Evolutionary conservation across 305 asterid genomes (phyloP), one percentile per base, ranked within the genome.

Genomic region (Stenogyne calaminthoides): DNA sequence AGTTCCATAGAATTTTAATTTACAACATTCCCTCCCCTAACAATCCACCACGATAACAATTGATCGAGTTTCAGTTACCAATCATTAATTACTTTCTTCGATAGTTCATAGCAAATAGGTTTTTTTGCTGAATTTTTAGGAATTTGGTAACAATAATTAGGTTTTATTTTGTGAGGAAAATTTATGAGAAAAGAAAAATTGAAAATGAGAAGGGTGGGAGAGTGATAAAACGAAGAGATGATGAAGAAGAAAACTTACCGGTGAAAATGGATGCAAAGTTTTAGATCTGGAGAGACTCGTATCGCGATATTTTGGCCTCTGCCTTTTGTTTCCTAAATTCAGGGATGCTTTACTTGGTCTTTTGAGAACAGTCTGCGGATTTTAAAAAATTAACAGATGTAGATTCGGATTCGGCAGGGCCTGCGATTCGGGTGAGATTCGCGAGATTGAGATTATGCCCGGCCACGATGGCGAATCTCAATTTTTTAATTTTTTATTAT

Each of bases 221-320:
- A 77, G 37, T 72, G 84, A 83, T 57, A 75, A 81, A 78, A 47
- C 49, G 44, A 51, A 66, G 80, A 69, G 76, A 78, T 57, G 81
- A 75, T 7, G 81, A 65, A 74, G 75, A 78, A 75, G 63, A 74
- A 37, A 77, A 81, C 91, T 75, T 79, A 77, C 87, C 51, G 61
- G 74, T 5, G 36, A 32, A 29, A 80, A 82, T 67, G 87, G 64
- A 74, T 79, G 79, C 78, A 80, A 69, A n/a, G 76, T 32, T 70
- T 71, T 55, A 79, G 91, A 84, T 77, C 82, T 75, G 77, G 70
- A 75, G 80, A 58, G 78, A 73, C 82, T 82, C 77, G 83, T 89
- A 84, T 89, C 96, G 93, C 92, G 96, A 88, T 81, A 89, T 83
- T 89, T 89, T 83, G 80, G 63, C 64, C 19, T 69, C 49, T 7